Percentiles rank a stretch among this genome's conserved stretches.
These are phyloP conservation scores for Lepidium aucheri DNA, from an alignment of 345 rosid species.

Conservation along the genomic window DNA sequence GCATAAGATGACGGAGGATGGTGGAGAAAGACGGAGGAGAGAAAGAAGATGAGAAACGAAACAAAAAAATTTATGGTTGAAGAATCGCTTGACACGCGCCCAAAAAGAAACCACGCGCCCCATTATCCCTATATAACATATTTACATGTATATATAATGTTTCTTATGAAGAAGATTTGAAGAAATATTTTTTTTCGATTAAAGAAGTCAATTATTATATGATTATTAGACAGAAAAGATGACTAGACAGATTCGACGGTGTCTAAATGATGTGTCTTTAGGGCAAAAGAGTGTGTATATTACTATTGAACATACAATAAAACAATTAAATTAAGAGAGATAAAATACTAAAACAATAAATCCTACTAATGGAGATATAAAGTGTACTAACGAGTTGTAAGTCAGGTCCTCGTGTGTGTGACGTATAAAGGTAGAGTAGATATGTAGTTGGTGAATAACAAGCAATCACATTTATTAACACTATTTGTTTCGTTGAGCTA, in stretches of 20 bases:
- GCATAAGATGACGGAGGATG: too few relatives aligned
- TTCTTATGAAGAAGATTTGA: neutral
- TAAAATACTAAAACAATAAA: neutral
- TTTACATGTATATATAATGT: too few relatives aligned
- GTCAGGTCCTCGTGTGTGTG: conserved; percentile 9
- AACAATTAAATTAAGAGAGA: neutral
- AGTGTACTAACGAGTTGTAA: conserved; percentile 15
- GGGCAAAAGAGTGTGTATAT: neutral
- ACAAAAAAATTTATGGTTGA: too few relatives aligned
- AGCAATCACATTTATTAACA: conserved; percentile 22
- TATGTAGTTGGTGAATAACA: conserved; percentile 21
- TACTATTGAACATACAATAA: neutral
- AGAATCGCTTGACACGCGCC: too few relatives aligned
- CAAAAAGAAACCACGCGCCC: too few relatives aligned
- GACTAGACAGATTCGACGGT: neutral
- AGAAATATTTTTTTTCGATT: neutral
- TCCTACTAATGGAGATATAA: conserved; percentile 9
- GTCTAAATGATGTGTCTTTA: neutral
- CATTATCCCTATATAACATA: too few relatives aligned
- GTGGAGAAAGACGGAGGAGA: too few relatives aligned
- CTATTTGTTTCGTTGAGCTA: neutral
- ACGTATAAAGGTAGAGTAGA: conserved; percentile 21
- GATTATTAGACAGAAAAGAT: neutral
- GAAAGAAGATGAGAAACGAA: too few relatives aligned
- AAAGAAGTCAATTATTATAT: neutral